Conservation (phyloP, 371 early-diverging fungal genomes). For the Lichtheimia ornata region DNA sequence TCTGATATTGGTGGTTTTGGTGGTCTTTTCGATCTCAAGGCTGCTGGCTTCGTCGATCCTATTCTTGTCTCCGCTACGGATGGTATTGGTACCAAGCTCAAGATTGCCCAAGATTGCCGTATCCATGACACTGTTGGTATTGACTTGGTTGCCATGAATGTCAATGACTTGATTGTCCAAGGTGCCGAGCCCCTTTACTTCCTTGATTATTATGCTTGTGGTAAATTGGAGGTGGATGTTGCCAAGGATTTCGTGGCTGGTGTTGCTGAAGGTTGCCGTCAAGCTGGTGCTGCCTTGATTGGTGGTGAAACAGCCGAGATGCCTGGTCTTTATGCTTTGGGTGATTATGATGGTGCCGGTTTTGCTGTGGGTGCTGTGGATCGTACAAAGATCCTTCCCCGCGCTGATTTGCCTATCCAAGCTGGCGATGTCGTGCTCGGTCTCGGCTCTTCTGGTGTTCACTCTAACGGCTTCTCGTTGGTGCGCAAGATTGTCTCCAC, state of each 20-base stretch:
- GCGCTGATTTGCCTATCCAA: conserved; percentile 66
- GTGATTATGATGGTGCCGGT: conserved; percentile 95
- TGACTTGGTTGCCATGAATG: conserved; percentile 98
- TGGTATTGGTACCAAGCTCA: conserved; percentile 98
- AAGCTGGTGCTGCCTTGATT: conserved; percentile 93
- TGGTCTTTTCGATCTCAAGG: conserved; percentile 94
- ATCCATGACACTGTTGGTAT: conserved; percentile 93
- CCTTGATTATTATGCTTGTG: conserved; percentile 96
- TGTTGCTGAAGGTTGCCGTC: conserved; percentile 90
- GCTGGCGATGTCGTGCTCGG: conserved; percentile 89
- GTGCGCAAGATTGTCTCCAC: conserved; percentile 87
- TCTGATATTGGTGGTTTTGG: conserved; percentile 98
- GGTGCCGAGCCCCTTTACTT: conserved; percentile 98
- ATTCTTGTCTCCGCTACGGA: conserved; percentile 96
- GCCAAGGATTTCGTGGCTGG: conserved; percentile 91
- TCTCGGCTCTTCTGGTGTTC: conserved; percentile 91
- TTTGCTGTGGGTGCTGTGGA: conserved; percentile 98
- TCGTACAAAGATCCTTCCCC: conserved; percentile 84
- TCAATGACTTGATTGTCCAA: conserved; percentile 98
- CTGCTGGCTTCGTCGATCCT: conserved; percentile 89
- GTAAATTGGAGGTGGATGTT: conserved; percentile 89
- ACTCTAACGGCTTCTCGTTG: conserved; percentile 96
- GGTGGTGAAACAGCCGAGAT: conserved; percentile 99
- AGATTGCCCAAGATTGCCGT: conserved; percentile 84
- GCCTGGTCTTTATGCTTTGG: conserved; percentile 91